These are phyloP conservation scores for Hanseniaspora nectarophila DNA, from an alignment of 805 yeast species.

Conservation along the genomic window DNA sequence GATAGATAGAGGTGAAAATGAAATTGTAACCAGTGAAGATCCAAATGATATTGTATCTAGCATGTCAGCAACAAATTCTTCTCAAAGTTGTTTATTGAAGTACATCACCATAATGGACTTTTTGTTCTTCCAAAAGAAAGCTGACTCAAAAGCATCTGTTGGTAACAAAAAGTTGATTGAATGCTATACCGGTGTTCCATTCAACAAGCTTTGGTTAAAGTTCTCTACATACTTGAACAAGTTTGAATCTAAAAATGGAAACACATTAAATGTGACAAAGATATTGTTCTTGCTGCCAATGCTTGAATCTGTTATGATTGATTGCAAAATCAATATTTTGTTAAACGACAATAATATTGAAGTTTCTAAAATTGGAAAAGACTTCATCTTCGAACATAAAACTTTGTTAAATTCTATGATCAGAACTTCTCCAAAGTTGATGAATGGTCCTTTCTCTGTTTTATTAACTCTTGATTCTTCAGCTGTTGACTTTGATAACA, in stretches of 20 bases:
- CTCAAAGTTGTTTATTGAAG: constrained; percentile 78
- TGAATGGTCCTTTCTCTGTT: constrained; percentile 92
- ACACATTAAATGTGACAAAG: constrained; percentile 42
- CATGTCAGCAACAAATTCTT: constrained; percentile 70
- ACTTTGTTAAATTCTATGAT: constrained; percentile 85
- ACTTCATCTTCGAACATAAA: constrained; percentile 80
- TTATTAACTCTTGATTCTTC: constrained; percentile 68
- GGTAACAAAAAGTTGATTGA: constrained; percentile 29
- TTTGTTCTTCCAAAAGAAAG: constrained; percentile 40
- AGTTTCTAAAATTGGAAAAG: constrained; percentile 46
- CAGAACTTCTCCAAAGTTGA: constrained; percentile 74
- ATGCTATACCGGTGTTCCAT: constrained; percentile 47
- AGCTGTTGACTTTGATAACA: constrained; percentile 88
- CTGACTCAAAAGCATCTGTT: constrained; percentile 17
- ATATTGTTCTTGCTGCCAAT: constrained; percentile 75
- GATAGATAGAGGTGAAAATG: constrained; percentile 44
- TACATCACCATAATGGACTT: constrained; percentile 81
- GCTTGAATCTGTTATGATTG: constrained; percentile 88
- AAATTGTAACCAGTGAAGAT: constrained; percentile 34
- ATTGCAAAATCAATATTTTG: constrained; percentile 63
- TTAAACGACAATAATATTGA: constrained; percentile 20
- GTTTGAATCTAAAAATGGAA: constrained; percentile 32
- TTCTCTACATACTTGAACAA: constrained; percentile 58
- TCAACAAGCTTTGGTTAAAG: constrained; percentile 78
- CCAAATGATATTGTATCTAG: constrained; percentile 44